Percentiles rank a stretch among this genome's conserved stretches.
phyloP scores from a whole-genome alignment of 2,329 filamentous ascomycete species.

The Chaetomium olivaceum region DNA sequence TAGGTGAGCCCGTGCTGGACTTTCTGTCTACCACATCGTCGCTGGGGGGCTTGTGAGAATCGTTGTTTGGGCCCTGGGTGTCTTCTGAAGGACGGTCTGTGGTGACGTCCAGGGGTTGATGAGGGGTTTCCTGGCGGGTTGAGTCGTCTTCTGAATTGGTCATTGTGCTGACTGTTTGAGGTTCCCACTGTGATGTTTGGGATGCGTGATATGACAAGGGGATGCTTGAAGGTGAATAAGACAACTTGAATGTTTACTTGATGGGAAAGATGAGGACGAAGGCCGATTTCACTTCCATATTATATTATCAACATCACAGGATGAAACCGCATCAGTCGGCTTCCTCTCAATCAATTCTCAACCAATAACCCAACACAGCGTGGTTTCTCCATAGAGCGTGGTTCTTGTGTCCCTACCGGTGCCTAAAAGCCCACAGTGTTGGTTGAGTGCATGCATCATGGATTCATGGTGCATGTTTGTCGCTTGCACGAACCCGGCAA shows the following conservation, averaged over 20 bases:
- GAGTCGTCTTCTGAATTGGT: not conserved
- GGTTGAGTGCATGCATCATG: not conserved
- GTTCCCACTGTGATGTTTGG: not conserved
- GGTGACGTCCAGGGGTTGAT: not conserved
- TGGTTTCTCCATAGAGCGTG: not conserved
- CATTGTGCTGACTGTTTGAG: not conserved
- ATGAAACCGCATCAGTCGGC: not conserved
- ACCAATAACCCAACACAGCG: not conserved
- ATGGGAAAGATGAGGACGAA: not conserved
- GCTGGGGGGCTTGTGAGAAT: too few relatives aligned
- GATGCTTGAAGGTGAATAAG: not conserved
- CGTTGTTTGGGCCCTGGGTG: not conserved
- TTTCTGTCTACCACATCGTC: not conserved
- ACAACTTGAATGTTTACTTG: not conserved
- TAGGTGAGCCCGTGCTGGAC: not conserved
- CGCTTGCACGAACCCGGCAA: not conserved
- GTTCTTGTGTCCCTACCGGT: slow-evolving; percentile 1
- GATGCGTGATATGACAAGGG: not conserved
- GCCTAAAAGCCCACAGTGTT: not conserved
- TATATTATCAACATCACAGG: not conserved
- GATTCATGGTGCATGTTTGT: not conserved
- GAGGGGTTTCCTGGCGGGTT: not conserved
- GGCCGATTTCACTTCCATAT: not conserved
- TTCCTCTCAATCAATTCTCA: not conserved
- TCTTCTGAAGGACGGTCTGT: not conserved